Evolutionary conservation across 2,329 filamentous ascomycete genomes (phyloP), one percentile per base, ranked within the genome.

Genomic region (Pestalotiopsis sp.): DNA sequence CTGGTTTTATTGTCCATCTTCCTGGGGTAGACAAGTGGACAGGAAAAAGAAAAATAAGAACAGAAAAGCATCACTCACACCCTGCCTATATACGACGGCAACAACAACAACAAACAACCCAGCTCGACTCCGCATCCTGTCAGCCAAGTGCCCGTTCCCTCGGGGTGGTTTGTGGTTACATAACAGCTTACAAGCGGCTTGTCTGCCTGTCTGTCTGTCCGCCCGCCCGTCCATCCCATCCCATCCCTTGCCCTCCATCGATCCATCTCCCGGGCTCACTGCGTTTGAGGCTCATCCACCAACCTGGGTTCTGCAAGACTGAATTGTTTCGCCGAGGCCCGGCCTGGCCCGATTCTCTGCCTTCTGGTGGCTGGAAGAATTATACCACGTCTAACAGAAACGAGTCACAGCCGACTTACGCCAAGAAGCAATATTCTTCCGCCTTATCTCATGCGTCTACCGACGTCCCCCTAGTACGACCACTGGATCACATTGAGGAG

Each of bases 281-380:
- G 66, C 61, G 57, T 66, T 67, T 64, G 66, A 68, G 62, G 66
- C 63, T 68, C 66, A 66, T 59, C 59, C 61, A 57, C 52, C 66
- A 20, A 56, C 52, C 65, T 52, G 38, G 64, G 52, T 57, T 14
- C 61, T 52, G 45, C 41, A 31, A 20, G 49, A 67, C 56, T 64
- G 49, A 57, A 66, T 52, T 52, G 45, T 69, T 72, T 56, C 70
- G 71, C 70, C 70, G 69, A 72, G 69, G 66, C 69, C 69, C 68
- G 68, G 58, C 61, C 68, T 70, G 68, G 62, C 66, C 45, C 64
- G 72, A 74, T 74, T 66, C 73, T 66, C 73, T 70, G 72, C 73
- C 71, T 70, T 74, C 69, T 74, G 74, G 74, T 76, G 73, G 75
- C 74, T 76, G 74, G 75, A 76, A 77, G 67, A 77, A 76, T 75